Evolutionary conservation across 2,329 filamentous ascomycete genomes (phyloP).

Genomic region (Penicillium corylophilum): DNA sequence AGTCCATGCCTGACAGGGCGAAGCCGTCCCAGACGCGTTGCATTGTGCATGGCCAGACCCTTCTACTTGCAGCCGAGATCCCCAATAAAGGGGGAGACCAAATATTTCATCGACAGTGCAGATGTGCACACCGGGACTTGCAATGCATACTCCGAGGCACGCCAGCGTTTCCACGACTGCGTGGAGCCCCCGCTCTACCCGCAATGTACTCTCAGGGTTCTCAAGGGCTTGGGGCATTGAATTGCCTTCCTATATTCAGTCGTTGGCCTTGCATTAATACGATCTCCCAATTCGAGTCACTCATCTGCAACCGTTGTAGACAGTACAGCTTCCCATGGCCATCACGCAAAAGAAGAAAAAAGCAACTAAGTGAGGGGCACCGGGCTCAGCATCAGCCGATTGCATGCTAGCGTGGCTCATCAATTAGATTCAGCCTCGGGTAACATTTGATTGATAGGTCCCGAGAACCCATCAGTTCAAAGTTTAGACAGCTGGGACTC

Average conservation of each 20-base stretch:
- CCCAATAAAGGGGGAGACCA: not conserved
- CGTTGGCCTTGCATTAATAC: not conserved
- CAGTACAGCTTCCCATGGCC: not conserved
- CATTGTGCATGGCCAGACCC: constrained; percentile 11
- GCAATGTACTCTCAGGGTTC: constrained; percentile 9
- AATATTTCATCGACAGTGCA: constrained; percentile 4
- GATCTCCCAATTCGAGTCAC: constrained; percentile 1
- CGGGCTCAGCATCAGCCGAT: constrained; percentile 14
- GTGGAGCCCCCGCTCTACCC: constrained; percentile 11
- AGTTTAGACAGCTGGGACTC: constrained; percentile 16
- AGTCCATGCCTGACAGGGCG: constrained; percentile 9
- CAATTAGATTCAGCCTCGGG: constrained; percentile 16
- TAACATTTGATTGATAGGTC: constrained; percentile 21
- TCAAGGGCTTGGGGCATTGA: not conserved
- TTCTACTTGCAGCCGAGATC: not conserved
- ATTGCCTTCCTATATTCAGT: not conserved
- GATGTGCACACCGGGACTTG: not conserved
- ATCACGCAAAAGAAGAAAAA: not conserved
- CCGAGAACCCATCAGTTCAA: constrained; percentile 19
- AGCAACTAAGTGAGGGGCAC: constrained; percentile 12
- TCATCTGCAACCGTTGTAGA: constrained; percentile 6
- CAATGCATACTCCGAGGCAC: constrained; percentile 1
- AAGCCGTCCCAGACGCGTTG: constrained; percentile 4
- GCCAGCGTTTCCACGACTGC: constrained; percentile 6
- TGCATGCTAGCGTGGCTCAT: constrained; percentile 13